Evolutionary conservation across 805 yeast genomes (phyloP), one percentile per base, ranked within the genome.

Genomic region (Kazachstania martiniae): DNA sequence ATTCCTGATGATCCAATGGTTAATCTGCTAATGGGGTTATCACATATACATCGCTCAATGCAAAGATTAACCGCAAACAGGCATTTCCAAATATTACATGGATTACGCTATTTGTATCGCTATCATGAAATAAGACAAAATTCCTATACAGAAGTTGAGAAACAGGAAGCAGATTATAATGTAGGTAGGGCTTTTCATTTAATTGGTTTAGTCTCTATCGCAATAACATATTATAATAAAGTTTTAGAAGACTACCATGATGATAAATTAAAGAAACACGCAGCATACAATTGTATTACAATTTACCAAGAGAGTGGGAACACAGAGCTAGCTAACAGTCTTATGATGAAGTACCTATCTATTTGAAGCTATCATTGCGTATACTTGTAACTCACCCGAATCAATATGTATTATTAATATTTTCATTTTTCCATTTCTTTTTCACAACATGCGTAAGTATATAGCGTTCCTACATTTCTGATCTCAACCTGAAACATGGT

Each of bases 11-110:
- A 89, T 41, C 94, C 96, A 1, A 71, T 85, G 62, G 62, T 91
- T 2, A 68, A 84, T 38, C 63, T 91, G 18, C 57, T 80, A 23
- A 62, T 82, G 28, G 96, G 91, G 0, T 55, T 91, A 25, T 75
- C 87, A 0, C 87, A 86, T 56, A 62, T 87, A 16, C 95, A 89
- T 46, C 68, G 97, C 27, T 81, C 96, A 0, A 78, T 87, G 76
- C 97, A 91, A 56, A 66, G 98, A 40, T 74, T 83, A 37, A 78
- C 94, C 4, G 67, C 77, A 5, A 83, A 85, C 53, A 72, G 96
- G 35, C 95, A 89, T 48, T 66, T 81, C 36, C 96, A 87, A 49
- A 64, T 91, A 15, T 60, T 91, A 2, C 96, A 91, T 49, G 96
- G 95, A 0, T 59, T 91, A 29, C 74, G 87, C 35, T 86, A 72